These are phyloP conservation scores for Blepharisma japonicum DNA, from an alignment of 73 alveolate genomes.

Conservation along the genomic window DNA sequence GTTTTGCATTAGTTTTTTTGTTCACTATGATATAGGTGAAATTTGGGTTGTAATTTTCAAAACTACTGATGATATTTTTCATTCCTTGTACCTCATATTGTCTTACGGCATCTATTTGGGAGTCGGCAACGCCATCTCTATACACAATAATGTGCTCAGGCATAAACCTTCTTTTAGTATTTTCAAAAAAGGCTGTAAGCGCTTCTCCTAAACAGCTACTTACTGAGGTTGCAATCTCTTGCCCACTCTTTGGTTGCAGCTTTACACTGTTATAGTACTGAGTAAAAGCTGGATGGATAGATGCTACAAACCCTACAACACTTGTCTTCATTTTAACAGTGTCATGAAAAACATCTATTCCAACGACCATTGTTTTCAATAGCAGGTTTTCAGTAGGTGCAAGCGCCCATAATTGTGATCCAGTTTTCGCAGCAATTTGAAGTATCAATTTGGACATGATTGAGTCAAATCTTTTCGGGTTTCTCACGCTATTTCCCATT, in stretches of 20 bases:
- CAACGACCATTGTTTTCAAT: conserved; percentile 33
- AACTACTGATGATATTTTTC: neutral
- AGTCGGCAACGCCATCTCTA: conserved; percentile 46
- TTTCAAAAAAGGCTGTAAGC: conserved; percentile 13
- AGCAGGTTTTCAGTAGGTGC: neutral
- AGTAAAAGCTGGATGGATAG: conserved; percentile 26
- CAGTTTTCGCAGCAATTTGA: conserved; percentile 25
- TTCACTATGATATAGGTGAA: neutral
- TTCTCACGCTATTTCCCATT: neutral
- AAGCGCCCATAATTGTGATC: conserved; percentile 15
- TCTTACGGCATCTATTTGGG: conserved; percentile 27
- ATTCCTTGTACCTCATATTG: conserved; percentile 9
- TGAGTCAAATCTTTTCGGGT: neutral
- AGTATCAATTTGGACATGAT: neutral
- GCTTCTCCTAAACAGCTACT: conserved; percentile 29
- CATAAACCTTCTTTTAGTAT: neutral
- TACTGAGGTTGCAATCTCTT: conserved; percentile 25
- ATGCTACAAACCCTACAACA: conserved; percentile 32
- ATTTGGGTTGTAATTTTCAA: conserved; percentile 20
- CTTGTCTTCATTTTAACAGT: conserved; percentile 23
- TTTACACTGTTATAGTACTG: conserved; percentile 31
- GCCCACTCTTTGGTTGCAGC: conserved; percentile 12
- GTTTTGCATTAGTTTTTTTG: conserved; percentile 26
- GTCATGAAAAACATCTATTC: conserved; percentile 40
- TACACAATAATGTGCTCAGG: conserved; percentile 30